Base-by-base conservation (phyloP, 1,139 yeast genomes). In the Dujonia santamariae region DNA sequence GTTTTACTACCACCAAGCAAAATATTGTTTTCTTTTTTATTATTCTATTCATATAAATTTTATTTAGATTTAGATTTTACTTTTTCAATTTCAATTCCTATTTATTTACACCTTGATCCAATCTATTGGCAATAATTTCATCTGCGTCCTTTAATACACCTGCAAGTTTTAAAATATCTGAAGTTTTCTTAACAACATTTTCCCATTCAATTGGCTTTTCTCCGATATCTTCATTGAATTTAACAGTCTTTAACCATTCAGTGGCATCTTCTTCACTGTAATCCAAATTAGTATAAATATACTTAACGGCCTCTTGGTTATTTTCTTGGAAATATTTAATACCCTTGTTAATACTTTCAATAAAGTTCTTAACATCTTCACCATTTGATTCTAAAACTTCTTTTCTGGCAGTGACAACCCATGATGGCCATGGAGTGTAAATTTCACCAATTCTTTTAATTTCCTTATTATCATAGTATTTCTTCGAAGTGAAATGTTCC, bases 371-470 rank as follows among this genome's bases (percentile, higher is more conserved):
- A 24, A 80, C 46, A 4, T 53, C 56, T 8, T 51, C 48, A 8
- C 49, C 47, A 12, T 59, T 49, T 4, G 43, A 50, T 3, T 47
- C 50, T 20, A 63, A 53, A 5, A 70, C 43, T 18, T 64, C 63
- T 4, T 66, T 51, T 34, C 68, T 52, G 9, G 79, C 79, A 17
- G 80, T 75, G 33, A 87, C 68, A 13, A 86, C 90, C 96, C 96
- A 88, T 1, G 95, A 85, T 7, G 97, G 92, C 97, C 97, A 88
- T 7, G 97, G 97, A 0, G 97, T 88, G 58, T 84, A 85, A 36
- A 88, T 86, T 46, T 84, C 86, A 8, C 96, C 97, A 42, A 88
- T 79, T 47, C 75, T 69, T 56, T 84, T 85, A 60, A 88, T 80
- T 50, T 87, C 96, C 12, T 77, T 72, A 38, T 63, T 72, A 51